Conservation (phyloP, 805 yeast genomes). For the Starmerella geochares region DNA sequence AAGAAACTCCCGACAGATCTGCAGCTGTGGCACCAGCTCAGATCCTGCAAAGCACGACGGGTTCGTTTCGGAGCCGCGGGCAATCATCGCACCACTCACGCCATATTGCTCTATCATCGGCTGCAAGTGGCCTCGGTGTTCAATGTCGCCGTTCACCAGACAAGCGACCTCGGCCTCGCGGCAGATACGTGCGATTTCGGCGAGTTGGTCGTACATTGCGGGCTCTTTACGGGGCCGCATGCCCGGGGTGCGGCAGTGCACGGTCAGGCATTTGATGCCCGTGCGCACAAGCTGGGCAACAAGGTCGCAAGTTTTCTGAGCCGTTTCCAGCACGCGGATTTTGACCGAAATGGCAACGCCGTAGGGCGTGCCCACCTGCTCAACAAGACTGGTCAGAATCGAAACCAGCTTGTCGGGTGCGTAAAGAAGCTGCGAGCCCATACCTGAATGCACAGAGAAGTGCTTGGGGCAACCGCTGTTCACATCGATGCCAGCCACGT, state of each 20-base stretch:
- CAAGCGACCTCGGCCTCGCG: conserved; percentile 54
- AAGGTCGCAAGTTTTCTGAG: conserved; percentile 49
- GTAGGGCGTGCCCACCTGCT: conserved; percentile 67
- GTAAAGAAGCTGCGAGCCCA: conserved; percentile 87
- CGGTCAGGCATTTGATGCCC: conserved; percentile 75
- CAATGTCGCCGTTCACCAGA: conserved; percentile 72
- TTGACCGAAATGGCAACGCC: conserved; percentile 81
- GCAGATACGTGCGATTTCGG: conserved; percentile 53
- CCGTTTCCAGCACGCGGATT: conserved; percentile 63
- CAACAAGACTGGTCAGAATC: conserved; percentile 59
- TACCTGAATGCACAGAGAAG: conserved; percentile 86
- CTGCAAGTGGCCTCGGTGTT: conserved; percentile 43
- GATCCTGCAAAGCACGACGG: conserved; percentile 57
- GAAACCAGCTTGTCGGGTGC: conserved; percentile 71
- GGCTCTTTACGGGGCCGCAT: conserved; percentile 69
- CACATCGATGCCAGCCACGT: conserved; percentile 86
- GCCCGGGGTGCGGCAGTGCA: conserved; percentile 79
- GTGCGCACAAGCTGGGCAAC: conserved; percentile 54
- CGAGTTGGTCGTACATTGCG: conserved; percentile 64
- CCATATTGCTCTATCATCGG: conserved; percentile 45
- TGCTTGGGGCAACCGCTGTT: conserved; percentile 98
- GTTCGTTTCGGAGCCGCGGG: conserved; percentile 78
- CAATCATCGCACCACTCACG: conserved; percentile 81
- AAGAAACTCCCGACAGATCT: conserved; percentile 47
- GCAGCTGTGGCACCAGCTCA: conserved; percentile 43